These are phyloP conservation scores for Colletotrichum chlorophyti DNA, from an alignment of 2,329 filamentous ascomycete species.

Conservation along the genomic window DNA sequence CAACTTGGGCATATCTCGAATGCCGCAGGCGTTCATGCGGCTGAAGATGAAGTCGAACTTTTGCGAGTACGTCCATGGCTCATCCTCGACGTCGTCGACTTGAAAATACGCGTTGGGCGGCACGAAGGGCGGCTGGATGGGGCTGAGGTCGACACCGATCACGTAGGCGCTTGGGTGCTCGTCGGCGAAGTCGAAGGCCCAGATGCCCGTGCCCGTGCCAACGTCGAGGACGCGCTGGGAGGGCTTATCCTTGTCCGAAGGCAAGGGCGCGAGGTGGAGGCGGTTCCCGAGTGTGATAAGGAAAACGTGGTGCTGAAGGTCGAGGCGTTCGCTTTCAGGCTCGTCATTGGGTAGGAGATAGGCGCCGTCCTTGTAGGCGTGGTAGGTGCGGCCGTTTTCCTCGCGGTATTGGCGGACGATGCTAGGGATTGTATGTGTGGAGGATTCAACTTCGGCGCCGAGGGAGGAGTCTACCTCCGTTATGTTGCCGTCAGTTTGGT, in stretches of 20 bases:
- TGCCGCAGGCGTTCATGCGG: conserved; percentile 31
- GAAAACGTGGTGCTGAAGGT: conserved; percentile 46
- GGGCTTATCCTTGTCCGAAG: conserved; percentile 32
- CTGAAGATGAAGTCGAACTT: conserved; percentile 37
- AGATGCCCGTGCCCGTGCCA: conserved; percentile 55
- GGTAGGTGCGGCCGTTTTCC: conserved; percentile 47
- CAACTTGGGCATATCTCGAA: conserved; percentile 32
- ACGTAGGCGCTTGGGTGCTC: conserved; percentile 52
- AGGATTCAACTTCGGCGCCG: conserved; percentile 23
- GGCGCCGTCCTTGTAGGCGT: conserved; percentile 35
- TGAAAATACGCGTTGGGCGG: conserved; percentile 69
- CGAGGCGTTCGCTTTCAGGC: conserved; percentile 40
- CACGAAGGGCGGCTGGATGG: conserved; percentile 63
- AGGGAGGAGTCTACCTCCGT: conserved; percentile 19
- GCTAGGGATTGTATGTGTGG: conserved; percentile 40
- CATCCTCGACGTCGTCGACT: conserved; percentile 52
- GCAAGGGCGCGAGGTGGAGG: conserved; percentile 38
- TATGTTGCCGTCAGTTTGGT: not conserved
- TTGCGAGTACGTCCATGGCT: conserved; percentile 43
- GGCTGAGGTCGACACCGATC: conserved; percentile 63
- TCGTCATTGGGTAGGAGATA: conserved; percentile 29
- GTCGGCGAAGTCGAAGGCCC: conserved; percentile 54
- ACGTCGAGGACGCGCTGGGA: conserved; percentile 47
- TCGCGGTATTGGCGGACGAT: conserved; percentile 44
- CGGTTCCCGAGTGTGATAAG: conserved; percentile 39